Evolutionary conservation across 169 alveolate genomes (phyloP).

Genomic region (Nephromyces sp.): DNA sequence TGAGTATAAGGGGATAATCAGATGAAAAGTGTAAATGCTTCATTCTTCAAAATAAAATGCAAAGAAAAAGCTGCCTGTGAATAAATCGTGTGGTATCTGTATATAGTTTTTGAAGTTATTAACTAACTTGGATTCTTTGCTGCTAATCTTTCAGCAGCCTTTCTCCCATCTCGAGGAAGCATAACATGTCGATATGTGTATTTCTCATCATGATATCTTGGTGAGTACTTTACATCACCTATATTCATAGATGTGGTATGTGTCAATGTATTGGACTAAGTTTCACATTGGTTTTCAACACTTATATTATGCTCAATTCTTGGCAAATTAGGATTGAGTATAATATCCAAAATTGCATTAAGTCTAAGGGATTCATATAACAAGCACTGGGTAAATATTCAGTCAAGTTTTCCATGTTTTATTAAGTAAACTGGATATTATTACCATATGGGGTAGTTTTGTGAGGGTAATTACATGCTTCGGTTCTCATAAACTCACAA

Average conservation of each 20-base stretch:
- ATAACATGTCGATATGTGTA: conserved; percentile 65
- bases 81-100: background rate
- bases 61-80: no score
- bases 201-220: conserved; percentile 63
- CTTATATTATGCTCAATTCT: background rate
- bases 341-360: background rate
- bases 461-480: conserved; percentile 20
- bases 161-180: conserved; percentile 59
- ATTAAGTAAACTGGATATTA: no score
- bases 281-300: background rate
- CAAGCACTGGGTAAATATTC: no score
- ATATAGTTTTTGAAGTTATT: background rate
- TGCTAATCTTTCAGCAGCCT: conserved; percentile 49
- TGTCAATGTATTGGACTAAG: background rate
- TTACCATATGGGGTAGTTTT: conserved; percentile 25
- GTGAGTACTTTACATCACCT: conserved; percentile 72
- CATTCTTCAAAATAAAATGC: background rate
- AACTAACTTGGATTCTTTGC: background rate
- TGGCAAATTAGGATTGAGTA: background rate
- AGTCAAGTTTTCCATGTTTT: no score
- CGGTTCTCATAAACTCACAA: conserved; percentile 26
- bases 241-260: background rate
- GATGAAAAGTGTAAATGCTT: no score
- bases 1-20: no score
- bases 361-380: background rate